Conservation (phyloP, 108 stramenopile genomes). For the Schizochytrium sp. region DNA sequence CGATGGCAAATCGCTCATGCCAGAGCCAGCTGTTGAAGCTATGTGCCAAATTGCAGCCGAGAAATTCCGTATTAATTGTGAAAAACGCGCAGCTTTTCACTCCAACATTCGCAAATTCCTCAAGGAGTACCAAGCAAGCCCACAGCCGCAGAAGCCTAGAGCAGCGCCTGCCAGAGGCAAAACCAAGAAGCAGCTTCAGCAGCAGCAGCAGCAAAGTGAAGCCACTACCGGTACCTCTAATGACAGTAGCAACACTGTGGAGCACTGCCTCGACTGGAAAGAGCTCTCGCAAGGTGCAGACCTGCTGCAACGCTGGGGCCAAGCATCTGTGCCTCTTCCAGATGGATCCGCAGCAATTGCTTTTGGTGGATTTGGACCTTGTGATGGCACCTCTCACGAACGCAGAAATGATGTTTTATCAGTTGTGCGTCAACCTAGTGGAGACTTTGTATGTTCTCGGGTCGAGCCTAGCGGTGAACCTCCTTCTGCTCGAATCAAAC, state of each 20-base stretch:
- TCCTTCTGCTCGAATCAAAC: slow-evolving; percentile 31
- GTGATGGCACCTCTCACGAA: background rate
- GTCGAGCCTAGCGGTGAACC: background rate
- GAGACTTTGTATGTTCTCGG: background rate
- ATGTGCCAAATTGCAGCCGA: slow-evolving; percentile 28
- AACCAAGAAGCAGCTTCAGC: background rate
- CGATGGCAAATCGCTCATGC: background rate
- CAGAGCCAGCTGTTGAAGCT: background rate
- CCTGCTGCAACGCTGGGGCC: slow-evolving; percentile 32
- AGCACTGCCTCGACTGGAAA: slow-evolving; percentile 2
- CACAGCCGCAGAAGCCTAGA: too few species aligned
- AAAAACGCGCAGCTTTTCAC: background rate
- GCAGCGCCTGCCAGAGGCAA: too few species aligned
- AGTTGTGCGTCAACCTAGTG: background rate
- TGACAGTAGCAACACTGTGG: background rate
- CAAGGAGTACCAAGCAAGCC: background rate
- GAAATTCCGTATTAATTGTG: background rate
- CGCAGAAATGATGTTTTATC: background rate
- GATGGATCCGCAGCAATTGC: background rate
- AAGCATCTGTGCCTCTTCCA: background rate
- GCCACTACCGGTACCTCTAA: background rate
- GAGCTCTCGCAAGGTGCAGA: background rate
- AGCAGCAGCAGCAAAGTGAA: background rate
- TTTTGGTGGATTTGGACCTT: slow-evolving; percentile 33
- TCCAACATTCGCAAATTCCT: background rate